Evolutionary conservation across 768 basidiomycete species (phyloP).

Genomic region (Exsudoporus frostii): DNA sequence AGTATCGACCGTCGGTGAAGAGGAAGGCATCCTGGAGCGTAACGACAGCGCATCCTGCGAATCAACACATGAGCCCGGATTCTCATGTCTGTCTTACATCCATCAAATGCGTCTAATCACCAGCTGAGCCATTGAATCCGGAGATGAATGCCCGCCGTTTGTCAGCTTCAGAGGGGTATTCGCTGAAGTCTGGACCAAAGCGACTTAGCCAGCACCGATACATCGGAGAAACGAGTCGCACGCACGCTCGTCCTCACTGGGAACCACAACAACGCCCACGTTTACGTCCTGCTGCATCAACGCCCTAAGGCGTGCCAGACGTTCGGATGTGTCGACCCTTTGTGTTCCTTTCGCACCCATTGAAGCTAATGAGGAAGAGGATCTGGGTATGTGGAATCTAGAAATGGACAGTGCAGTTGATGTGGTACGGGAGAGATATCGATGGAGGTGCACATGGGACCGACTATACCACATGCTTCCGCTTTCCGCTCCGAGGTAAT

Average conservation of each 20-base stretch:
- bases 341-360: conserved; percentile 39
- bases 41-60: conserved; percentile 70
- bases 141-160: conserved; percentile 84
- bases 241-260: conserved; percentile 91
- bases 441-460: conserved; percentile 16
- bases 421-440: conserved; percentile 21
- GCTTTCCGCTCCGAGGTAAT: conserved; percentile 19
- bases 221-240: conserved; percentile 7
- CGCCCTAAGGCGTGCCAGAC: conserved; percentile 61
- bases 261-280: conserved; percentile 76
- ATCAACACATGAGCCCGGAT: conserved; percentile 5
- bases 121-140: conserved; percentile 93
- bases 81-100: background rate
- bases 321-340: conserved; percentile 59
- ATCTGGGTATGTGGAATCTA: conserved; percentile 3
- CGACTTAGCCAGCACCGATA: background rate
- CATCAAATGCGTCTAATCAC: conserved; percentile 35
- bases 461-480: conserved; percentile 29
- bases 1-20: conserved; percentile 97
- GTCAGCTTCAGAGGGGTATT: conserved; percentile 85
- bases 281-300: conserved; percentile 60
- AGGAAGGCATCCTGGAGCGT: conserved; percentile 69
- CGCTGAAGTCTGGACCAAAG: conserved; percentile 68
- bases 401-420: background rate
- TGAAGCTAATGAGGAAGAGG: conserved; percentile 13